Evolutionary conservation across 2,329 filamentous ascomycete genomes (phyloP).

Genomic region (Aspergillus aculeatus): DNA sequence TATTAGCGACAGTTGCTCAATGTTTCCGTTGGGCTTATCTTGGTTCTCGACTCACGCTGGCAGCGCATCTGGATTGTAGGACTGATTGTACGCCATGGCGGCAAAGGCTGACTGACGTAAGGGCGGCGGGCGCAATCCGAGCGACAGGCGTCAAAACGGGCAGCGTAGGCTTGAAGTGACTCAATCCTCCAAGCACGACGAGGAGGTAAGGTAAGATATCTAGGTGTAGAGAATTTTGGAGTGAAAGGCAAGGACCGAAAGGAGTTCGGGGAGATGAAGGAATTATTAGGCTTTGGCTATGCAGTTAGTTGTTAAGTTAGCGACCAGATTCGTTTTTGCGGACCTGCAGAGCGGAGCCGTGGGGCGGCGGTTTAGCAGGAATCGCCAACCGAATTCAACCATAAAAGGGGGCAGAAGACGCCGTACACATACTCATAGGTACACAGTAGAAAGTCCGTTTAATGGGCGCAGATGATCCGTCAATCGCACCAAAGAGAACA

Average conservation of each 20-base stretch:
- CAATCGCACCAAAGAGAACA: background rate
- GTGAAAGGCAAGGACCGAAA: constrained; percentile 3
- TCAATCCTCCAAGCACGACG: background rate
- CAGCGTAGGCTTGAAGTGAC: background rate
- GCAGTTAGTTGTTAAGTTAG: constrained; percentile 5
- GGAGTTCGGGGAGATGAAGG: constrained; percentile 4
- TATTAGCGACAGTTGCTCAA: constrained; percentile 16
- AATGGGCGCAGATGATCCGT: background rate
- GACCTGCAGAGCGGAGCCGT: constrained; percentile 14
- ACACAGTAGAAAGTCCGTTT: background rate
- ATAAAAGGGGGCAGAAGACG: background rate
- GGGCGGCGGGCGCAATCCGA: constrained; percentile 9
- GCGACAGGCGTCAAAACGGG: background rate
- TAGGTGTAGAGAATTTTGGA: constrained; percentile 5
- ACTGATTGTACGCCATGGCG: constrained; percentile 87
- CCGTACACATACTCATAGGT: background rate
- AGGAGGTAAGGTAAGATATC: constrained; percentile 1
- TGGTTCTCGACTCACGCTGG: constrained; percentile 67
- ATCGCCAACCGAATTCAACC: constrained; percentile 8
- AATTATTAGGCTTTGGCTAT: constrained; percentile 13
- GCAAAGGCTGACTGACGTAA: constrained; percentile 31
- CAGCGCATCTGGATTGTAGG: constrained; percentile 91
- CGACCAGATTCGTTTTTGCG: constrained; percentile 11
- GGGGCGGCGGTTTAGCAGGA: constrained; percentile 15
- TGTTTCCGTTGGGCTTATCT: background rate